Conservation (phyloP, 2,329 filamentous ascomycete genomes). For the Polytolypa hystricis region DNA sequence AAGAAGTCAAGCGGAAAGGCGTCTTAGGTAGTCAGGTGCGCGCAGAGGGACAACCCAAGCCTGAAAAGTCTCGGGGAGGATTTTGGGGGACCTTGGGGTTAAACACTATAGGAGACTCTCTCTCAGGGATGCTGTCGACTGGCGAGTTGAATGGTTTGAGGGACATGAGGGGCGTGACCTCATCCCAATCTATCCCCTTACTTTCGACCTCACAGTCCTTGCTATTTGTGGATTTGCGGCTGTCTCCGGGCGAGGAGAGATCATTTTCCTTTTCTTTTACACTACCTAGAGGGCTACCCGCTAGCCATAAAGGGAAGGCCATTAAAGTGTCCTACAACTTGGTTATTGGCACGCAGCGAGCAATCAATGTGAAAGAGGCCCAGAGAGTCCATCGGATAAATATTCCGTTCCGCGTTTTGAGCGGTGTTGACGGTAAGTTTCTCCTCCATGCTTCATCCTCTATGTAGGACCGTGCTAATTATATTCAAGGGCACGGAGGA, state of each 20-base stretch:
- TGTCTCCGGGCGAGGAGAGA: slow-evolving; percentile 78
- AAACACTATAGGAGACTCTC: slow-evolving; percentile 75
- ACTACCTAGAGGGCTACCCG: slow-evolving; percentile 78
- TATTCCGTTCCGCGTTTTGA: slow-evolving; percentile 82
- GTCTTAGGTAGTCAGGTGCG: slow-evolving; percentile 74
- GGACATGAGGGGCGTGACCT: slow-evolving; percentile 83
- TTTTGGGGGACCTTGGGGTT: slow-evolving; percentile 78
- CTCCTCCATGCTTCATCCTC: not conserved
- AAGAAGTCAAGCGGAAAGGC: slow-evolving; percentile 90
- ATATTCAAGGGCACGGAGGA: slow-evolving; percentile 56
- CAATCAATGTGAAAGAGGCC: slow-evolving; percentile 64
- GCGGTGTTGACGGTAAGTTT: slow-evolving; percentile 65
- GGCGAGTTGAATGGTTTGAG: slow-evolving; percentile 86
- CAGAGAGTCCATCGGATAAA: slow-evolving; percentile 80
- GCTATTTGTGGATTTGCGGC: slow-evolving; percentile 81
- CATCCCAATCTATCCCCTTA: slow-evolving; percentile 75
- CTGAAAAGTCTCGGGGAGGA: slow-evolving; percentile 57
- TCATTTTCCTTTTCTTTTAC: slow-evolving; percentile 80
- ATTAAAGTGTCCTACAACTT: slow-evolving; percentile 91
- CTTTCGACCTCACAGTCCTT: slow-evolving; percentile 94
- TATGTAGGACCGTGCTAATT: slow-evolving; percentile 1
- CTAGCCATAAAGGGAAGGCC: slow-evolving; percentile 78
- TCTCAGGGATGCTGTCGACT: slow-evolving; percentile 76
- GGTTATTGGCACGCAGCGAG: slow-evolving; percentile 80
- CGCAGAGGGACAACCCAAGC: slow-evolving; percentile 58